phyloP scores from a whole-genome alignment of 768 basidiomycete species.

The Podaxis pistillaris region DNA sequence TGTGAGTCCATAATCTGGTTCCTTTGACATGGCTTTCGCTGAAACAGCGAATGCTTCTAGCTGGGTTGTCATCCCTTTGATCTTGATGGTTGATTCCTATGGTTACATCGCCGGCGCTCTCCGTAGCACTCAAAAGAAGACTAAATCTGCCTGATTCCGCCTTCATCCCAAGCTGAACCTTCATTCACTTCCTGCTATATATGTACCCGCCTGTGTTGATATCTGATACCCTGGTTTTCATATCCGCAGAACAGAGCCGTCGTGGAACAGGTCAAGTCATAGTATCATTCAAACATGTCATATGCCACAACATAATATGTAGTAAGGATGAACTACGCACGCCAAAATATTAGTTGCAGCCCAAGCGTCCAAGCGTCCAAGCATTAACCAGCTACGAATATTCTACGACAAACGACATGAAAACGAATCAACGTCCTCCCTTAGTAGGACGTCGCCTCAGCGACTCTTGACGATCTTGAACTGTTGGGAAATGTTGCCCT shows the following conservation, averaged over 20 bases:
- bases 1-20: slow-evolving; percentile 45
- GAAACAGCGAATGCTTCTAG: slow-evolving; percentile 32
- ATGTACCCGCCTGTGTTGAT: neutral
- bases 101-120: slow-evolving; percentile 62
- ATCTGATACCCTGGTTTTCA: neutral
- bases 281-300: neutral
- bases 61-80: slow-evolving; percentile 78
- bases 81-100: slow-evolving; percentile 80
- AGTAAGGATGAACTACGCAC: neutral
- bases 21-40: neutral
- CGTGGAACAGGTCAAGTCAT: neutral
- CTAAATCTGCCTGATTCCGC: slow-evolving; percentile 18
- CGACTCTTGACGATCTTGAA: slow-evolving; percentile 25
- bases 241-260: neutral
- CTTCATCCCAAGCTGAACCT: neutral
- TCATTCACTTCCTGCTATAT: neutral
- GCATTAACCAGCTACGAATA: neutral
- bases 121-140: slow-evolving; percentile 34
- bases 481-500: slow-evolving; percentile 29
- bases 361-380: too few relatives aligned
- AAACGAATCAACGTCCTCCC: neutral
- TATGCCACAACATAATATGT: neutral
- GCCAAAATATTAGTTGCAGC: neutral
- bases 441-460: neutral
- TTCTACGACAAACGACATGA: neutral